phyloP scores from a whole-genome alignment of 2,329 filamentous ascomycete species.

The Beauveria scarabaeidicola region DNA sequence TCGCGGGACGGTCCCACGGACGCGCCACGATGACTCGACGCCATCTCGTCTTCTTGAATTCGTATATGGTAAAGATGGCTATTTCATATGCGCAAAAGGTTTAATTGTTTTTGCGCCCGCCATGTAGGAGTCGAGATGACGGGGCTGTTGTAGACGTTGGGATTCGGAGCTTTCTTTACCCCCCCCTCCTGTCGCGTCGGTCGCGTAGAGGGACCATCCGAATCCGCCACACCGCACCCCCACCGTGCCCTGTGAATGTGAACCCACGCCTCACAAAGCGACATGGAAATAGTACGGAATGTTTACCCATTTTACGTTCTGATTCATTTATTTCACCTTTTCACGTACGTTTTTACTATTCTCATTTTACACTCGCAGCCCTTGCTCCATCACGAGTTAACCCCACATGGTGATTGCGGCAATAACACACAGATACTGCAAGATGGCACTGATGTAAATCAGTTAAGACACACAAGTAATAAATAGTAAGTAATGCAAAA shows the following conservation, averaged over 20 bases:
- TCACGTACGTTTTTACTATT: too few relatives aligned
- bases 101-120: not conserved
- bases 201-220: not conserved
- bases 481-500: not conserved
- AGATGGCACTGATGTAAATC: too few relatives aligned
- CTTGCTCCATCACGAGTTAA: too few relatives aligned
- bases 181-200: not conserved
- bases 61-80: not conserved
- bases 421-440: too few relatives aligned
- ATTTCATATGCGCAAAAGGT: not conserved
- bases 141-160: not conserved
- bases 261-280: too few relatives aligned
- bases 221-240: not conserved
- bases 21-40: conserved; percentile 22
- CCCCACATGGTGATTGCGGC: too few relatives aligned
- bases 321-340: too few relatives aligned
- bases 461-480: too few relatives aligned
- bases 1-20: conserved; percentile 22
- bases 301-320: too few relatives aligned
- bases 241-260: too few relatives aligned
- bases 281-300: too few relatives aligned
- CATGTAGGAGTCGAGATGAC: not conserved
- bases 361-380: too few relatives aligned
- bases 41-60: conserved; percentile 18
- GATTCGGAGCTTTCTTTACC: not conserved